A percentile compares a stretch with the other conserved stretches of the same genome.
Conservation (phyloP, 441 rosid genomes). For the Populus hybrid region DNA sequence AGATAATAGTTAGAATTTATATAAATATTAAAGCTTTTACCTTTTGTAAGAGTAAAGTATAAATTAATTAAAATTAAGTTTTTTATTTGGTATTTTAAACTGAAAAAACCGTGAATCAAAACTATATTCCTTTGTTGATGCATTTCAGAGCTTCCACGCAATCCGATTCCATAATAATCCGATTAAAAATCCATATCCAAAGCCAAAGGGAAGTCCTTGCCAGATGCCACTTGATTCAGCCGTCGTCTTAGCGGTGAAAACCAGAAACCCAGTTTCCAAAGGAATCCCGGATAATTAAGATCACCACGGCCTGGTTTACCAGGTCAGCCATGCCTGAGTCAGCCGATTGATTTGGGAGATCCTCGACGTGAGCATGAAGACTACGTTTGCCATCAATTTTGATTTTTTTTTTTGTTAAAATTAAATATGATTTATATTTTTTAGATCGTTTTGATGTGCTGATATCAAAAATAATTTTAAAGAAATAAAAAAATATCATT, state of each 20-base stretch:
- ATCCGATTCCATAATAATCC: not conserved
- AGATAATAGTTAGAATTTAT: not conserved
- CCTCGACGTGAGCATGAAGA: not conserved
- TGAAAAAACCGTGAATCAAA: not conserved
- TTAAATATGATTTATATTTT: no score
- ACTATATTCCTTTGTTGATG: not conserved
- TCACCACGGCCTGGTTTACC: not conserved
- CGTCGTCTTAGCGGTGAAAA: not conserved
- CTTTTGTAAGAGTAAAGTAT: not conserved
- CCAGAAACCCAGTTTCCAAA: not conserved
- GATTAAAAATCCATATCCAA: not conserved
- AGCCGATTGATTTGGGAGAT: not conserved
- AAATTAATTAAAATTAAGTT: no score
- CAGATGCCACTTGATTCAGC: not conserved
- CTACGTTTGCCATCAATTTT: no score
- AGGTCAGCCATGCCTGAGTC: not conserved
- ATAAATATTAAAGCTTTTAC: not conserved
- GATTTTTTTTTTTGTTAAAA: no score
- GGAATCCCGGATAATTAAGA: not conserved
- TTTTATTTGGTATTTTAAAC: no score
- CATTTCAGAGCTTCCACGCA: not conserved
- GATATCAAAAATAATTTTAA: no score
- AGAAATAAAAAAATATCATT: no score
- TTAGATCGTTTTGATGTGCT: no score
- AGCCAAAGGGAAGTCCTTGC: not conserved